Conservation (phyloP, 345 rosid species). For the Chamaenerion angustifolium region DNA sequence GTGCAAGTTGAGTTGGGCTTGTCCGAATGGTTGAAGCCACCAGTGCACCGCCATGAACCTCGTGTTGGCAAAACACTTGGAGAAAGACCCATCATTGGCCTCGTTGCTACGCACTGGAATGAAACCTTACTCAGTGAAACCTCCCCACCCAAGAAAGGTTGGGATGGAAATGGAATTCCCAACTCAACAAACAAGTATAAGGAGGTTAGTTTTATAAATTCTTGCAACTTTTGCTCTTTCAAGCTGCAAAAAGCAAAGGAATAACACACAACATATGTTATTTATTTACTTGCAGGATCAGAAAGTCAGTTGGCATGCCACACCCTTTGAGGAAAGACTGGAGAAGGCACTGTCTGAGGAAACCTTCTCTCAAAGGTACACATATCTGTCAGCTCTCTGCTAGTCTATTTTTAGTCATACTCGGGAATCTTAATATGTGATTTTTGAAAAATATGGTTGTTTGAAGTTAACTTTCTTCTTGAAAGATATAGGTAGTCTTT, state of each 20-base stretch:
- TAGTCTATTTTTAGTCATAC: background rate
- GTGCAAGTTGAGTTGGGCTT: constrained; percentile 32
- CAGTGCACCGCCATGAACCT: constrained; percentile 10
- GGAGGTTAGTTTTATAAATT: constrained; percentile 28
- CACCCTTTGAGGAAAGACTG: constrained; percentile 89
- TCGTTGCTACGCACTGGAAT: constrained; percentile 87
- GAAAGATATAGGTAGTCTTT: no score
- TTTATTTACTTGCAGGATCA: constrained; percentile 54
- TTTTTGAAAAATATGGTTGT: no score
- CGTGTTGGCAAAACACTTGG: constrained; percentile 30
- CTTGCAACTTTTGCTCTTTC: no score
- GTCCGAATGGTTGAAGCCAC: constrained; percentile 47
- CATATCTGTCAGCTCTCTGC: constrained; percentile 2
- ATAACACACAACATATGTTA: no score
- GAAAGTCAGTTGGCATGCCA: constrained; percentile 96
- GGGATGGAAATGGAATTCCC: constrained; percentile 98
- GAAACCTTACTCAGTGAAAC: constrained; percentile 34
- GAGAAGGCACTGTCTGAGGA: constrained; percentile 89
- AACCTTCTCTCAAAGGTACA: constrained; percentile 39
- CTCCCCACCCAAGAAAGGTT: constrained; percentile 38
- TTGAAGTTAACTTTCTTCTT: no score
- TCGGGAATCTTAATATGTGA: no score
- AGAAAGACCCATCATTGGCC: constrained; percentile 89
- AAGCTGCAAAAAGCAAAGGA: no score
- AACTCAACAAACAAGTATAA: constrained; percentile 89